phyloP scores from a whole-genome alignment of 2,329 filamentous ascomycete species.

The Helotiales sp. region DNA sequence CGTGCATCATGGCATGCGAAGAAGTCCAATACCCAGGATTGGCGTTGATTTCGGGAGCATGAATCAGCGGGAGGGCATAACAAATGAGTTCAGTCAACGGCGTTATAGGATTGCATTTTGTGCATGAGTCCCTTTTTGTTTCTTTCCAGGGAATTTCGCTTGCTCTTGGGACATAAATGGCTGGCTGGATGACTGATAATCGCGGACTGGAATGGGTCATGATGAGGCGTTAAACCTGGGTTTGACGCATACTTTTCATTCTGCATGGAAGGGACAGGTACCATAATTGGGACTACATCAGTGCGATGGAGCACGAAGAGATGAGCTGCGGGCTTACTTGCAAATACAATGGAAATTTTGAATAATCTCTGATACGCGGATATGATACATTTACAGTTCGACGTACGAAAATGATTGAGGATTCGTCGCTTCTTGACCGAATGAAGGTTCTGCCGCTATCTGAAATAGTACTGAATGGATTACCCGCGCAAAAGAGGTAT shows the following conservation, averaged over 20 bases:
- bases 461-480: too few relatives aligned
- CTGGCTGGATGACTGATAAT: too few relatives aligned
- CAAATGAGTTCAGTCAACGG: neutral
- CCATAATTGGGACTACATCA: neutral
- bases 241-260: neutral
- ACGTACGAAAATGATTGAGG: too few relatives aligned
- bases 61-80: neutral
- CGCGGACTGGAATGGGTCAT: neutral
- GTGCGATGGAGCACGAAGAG: neutral
- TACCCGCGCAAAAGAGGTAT: too few relatives aligned
- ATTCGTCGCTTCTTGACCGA: too few relatives aligned
- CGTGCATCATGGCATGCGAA: constrained; percentile 1
- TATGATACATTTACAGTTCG: too few relatives aligned
- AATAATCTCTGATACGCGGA: neutral
- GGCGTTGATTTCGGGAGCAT: neutral
- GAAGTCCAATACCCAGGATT: neutral
- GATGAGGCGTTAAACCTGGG: neutral
- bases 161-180: neutral
- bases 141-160: neutral
- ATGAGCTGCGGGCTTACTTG: neutral
- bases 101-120: neutral
- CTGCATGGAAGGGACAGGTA: neutral
- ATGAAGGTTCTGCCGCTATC: too few relatives aligned
- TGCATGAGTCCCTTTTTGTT: neutral
- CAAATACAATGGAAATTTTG: neutral